phyloP scores from a whole-genome alignment of 1,139 yeast genomes.

The Saccharomyces pastorianus region DNA sequence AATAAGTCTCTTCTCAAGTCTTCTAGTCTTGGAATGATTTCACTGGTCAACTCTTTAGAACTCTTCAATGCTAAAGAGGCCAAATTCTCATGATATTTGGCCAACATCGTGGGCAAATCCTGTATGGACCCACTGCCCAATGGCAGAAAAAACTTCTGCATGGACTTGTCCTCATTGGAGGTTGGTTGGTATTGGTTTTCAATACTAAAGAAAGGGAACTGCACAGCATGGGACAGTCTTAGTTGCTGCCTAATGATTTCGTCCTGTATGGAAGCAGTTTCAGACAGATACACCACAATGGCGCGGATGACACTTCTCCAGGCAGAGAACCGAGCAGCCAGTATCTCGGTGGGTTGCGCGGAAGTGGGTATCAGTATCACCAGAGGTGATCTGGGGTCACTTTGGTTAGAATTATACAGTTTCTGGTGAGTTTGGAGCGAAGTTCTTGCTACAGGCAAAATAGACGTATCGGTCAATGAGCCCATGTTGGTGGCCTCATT shows the following conservation, averaged over 20 bases:
- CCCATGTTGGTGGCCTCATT: not conserved
- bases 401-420: slow-evolving; percentile 6
- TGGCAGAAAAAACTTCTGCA: slow-evolving; percentile 42
- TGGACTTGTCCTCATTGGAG: slow-evolving; percentile 22
- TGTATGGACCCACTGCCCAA: slow-evolving; percentile 75
- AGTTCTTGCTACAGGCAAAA: slow-evolving; percentile 3
- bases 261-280: slow-evolving; percentile 78
- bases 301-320: slow-evolving; percentile 80
- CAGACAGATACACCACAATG: slow-evolving; percentile 64
- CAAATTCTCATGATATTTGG: slow-evolving; percentile 65
- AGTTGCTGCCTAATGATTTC: slow-evolving; percentile 79
- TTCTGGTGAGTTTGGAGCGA: slow-evolving; percentile 7
- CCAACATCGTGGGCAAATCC: slow-evolving; percentile 68
- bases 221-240: slow-evolving; percentile 72
- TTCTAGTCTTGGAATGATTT: slow-evolving; percentile 75
- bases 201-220: slow-evolving; percentile 41
- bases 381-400: slow-evolving; percentile 40
- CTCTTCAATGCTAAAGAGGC: slow-evolving; percentile 60
- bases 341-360: slow-evolving; percentile 75
- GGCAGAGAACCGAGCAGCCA: slow-evolving; percentile 74
- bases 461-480: slow-evolving; percentile 8
- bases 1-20: slow-evolving; percentile 75
- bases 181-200: slow-evolving; percentile 24
- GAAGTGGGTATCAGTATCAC: slow-evolving; percentile 42
- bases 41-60: slow-evolving; percentile 59